Base-by-base conservation (phyloP, 1,139 yeast species). In the Hanseniaspora sp. region DNA sequence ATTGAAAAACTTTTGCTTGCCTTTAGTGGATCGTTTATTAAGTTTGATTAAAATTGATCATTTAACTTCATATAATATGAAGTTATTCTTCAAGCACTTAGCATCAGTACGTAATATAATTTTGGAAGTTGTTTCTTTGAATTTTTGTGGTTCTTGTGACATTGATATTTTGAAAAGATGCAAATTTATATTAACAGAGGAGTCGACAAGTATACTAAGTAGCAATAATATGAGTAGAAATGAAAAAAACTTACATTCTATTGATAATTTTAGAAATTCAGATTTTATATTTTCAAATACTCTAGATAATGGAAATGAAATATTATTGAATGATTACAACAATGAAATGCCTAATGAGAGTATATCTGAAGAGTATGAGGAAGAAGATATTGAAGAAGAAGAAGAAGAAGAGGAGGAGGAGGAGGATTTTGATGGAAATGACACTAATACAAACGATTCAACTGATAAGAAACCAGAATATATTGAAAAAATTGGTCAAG, bases 91-190 rank as follows among this genome's bases (percentile, higher is more conserved):
- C 51, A 71, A 74, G 52, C 76, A 86, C 40, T 77, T 84, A 2
- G 68, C 74, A 18, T 78, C 76, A 49, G 73, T 83, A 40, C 79
- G 82, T 56, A 80, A 81, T 60, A 71, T 83, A 0, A 62, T 87
- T 30, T 77, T 83, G 1, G 67, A 88, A 12, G 77, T 92, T 17
- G 69, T 78, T 13, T 77, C 96, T 0, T 73, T 86, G 37, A 76
- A 88, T 0, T 86, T 87, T 87, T 90, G 95, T 1, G 96, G 96
- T 0, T 80, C 90, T 28, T 98, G 98, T 1, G 96, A 92, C 65
- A 69, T 90, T 54, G 84, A 80, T 54, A 78, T 83, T 0, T 77
- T 92, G 38, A 42, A 23, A 31, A 29, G 39, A 37, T 54, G 53
- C 30, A 51, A 38, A 23, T 48, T 53, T 37, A 35, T 23, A 9